Evolutionary conservation across 768 basidiomycete species (phyloP), one percentile per base, ranked within the genome.

Genomic region (Tephrocybe sp.): DNA sequence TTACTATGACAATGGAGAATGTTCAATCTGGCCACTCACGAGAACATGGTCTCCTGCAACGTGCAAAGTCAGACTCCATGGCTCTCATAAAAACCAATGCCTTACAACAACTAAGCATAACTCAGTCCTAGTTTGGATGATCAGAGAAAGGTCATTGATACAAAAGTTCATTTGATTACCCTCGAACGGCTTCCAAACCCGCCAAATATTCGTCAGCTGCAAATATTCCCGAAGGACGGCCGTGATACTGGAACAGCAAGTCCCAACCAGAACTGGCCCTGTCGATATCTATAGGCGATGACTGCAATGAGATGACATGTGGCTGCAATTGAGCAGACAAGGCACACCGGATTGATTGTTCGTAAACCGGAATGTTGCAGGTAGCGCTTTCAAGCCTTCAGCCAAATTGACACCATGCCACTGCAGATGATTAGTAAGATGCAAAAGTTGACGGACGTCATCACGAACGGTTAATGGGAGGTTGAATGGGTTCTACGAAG

Each of bases 341-440:
- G 7, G 12, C 46, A 24, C 47, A 79, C 79, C 77, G n/a, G 76
- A 73, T 53, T 78, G 72, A 55, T 81, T 80, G 51, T 79, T 76
- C 2, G 77, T 78, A 58, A 79, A 80, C 18, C 79, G 71, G 49
- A 75, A 79, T 0, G 77, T 75, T 5, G 78, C 69, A 13, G 78
- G 77, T 4, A 78, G 61, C 1, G 79, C 78, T 60, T 82, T 81
- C 25, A 80, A 64, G 2, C 77, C 78, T 58, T 80, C 79, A 3
- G 78, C 77, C 69, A 82, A 70, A 56, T 80, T 81, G 44, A 81
- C 79, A 16, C 76, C 79, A 54, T 80, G 79, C 79, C 78, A 81
- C 65, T 77, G 59, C 25, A 57, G 21, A 1, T 38, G 9, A n/a
- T 55, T 9, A 57, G 29, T 34, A n/a, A 45, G 12, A 18, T 10